A percentile compares a stretch with the other conserved stretches of the same genome.
Conservation (phyloP, 2,329 filamentous ascomycete genomes). For the Epichloe brachyelytri region DNA sequence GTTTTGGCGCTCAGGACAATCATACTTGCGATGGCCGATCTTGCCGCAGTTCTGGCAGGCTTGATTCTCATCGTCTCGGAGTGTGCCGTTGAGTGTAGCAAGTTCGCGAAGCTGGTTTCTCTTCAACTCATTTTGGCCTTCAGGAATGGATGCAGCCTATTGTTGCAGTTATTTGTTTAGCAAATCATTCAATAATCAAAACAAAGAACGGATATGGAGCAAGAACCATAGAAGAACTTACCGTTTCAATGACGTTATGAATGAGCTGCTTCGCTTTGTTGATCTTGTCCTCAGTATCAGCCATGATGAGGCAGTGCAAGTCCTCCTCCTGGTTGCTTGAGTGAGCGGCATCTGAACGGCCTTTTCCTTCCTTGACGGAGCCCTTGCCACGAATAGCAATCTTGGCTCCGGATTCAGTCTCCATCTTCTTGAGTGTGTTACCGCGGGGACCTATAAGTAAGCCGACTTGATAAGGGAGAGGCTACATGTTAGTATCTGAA, state of each 20-base stretch:
- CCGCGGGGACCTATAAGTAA: slow-evolving; percentile 99
- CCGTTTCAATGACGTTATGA: slow-evolving; percentile 97
- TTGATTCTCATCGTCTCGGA: slow-evolving; percentile 98
- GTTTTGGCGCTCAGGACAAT: slow-evolving; percentile 94
- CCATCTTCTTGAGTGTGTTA: slow-evolving; percentile 99
- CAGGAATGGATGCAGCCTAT: slow-evolving; percentile 92
- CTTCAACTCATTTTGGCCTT: slow-evolving; percentile 98
- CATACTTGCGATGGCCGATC: slow-evolving; percentile 97
- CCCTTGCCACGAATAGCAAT: slow-evolving; percentile 99
- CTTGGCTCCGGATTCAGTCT: slow-evolving; percentile 90
- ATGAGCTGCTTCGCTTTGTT: slow-evolving; percentile 98
- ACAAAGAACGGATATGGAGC: background rate
- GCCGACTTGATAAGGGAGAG: slow-evolving; percentile 84
- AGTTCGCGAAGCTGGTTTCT: slow-evolving; percentile 96
- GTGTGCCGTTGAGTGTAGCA: slow-evolving; percentile 93
- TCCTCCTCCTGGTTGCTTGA: slow-evolving; percentile 99
- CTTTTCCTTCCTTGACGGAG: slow-evolving; percentile 99
- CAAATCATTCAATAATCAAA: background rate
- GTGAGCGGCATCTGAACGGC: slow-evolving; percentile 95
- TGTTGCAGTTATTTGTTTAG: slow-evolving; percentile 12
- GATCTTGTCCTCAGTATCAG: slow-evolving; percentile 97
- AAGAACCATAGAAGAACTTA: slow-evolving; percentile 33
- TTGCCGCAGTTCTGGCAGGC: slow-evolving; percentile 98
- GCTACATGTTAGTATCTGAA: slow-evolving; percentile 79
- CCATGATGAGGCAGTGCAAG: slow-evolving; percentile 98